Evolutionary conservation across 495 filamentous ascomycete species (phyloP).

Genomic region (Neurospora sp.): DNA sequence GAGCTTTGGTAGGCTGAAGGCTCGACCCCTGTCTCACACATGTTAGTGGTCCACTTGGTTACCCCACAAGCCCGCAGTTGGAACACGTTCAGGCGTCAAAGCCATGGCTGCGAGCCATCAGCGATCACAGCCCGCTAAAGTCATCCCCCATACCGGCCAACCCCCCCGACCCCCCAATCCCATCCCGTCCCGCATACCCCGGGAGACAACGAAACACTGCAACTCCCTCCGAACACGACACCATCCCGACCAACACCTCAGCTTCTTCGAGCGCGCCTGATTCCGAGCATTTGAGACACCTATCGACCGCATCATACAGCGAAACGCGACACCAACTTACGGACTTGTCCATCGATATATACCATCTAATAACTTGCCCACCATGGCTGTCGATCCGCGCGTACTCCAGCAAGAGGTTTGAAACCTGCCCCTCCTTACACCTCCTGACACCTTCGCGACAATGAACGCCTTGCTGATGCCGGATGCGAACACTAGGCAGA

Average conservation of each 20-base stretch:
- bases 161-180: background rate
- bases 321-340: background rate
- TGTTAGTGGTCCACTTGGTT: background rate
- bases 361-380: slow-evolving; percentile 8
- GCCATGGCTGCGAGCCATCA: background rate
- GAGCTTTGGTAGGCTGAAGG: background rate
- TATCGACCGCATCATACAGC: background rate
- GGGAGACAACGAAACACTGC: background rate
- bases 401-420: slow-evolving; percentile 36
- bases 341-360: background rate
- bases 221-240: background rate
- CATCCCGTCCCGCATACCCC: background rate
- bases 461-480: slow-evolving; percentile 14
- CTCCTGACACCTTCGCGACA: slow-evolving; percentile 5
- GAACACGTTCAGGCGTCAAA: background rate
- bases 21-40: background rate
- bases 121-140: background rate
- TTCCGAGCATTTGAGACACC: background rate
- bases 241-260: background rate
- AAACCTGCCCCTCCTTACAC: slow-evolving; percentile 13
- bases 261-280: background rate
- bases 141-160: background rate
- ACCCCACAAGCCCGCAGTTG: background rate
- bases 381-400: slow-evolving; percentile 38
- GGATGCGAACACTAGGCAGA: slow-evolving; percentile 50